Conservation (phyloP, 805 yeast genomes). For the Ogataea nakhonphanomensis region DNA sequence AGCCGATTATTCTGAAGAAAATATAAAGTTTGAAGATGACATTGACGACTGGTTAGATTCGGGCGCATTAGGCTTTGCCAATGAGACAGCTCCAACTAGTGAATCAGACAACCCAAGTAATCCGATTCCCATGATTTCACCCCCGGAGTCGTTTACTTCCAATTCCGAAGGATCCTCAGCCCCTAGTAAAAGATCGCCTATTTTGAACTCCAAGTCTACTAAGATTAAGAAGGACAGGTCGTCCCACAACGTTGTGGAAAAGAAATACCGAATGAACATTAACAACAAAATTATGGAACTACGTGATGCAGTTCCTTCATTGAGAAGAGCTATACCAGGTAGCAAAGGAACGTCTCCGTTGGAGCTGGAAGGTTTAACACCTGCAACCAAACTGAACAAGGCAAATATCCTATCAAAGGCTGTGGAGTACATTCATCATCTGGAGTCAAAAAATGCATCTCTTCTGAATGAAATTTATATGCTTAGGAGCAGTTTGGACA, state of each 20-base stretch:
- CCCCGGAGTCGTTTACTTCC: constrained; percentile 16
- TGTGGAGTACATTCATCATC: constrained; percentile 72
- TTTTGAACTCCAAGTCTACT: constrained; percentile 19
- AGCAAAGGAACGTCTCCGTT: constrained; percentile 33
- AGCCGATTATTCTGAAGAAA: not conserved
- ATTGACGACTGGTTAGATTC: constrained; percentile 9
- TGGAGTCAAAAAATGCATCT: constrained; percentile 55
- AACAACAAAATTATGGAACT: constrained; percentile 66
- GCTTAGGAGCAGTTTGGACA: constrained; percentile 31
- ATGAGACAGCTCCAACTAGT: no score
- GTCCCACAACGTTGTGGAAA: constrained; percentile 77
- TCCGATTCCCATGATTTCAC: constrained; percentile 11
- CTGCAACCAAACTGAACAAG: constrained; percentile 72
- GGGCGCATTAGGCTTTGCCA: not conserved
- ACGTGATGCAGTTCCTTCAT: constrained; percentile 74
- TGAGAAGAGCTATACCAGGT: constrained; percentile 52
- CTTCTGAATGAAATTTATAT: constrained; percentile 52
- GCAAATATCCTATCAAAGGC: constrained; percentile 77
- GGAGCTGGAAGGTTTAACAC: constrained; percentile 70
- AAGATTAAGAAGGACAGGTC: constrained; percentile 54
- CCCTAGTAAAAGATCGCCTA: not conserved
- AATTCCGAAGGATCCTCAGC: constrained; percentile 11
- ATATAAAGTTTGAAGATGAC: constrained; percentile 6
- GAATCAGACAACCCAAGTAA: not conserved
- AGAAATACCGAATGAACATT: constrained; percentile 74